Evolutionary conservation across 129 eudicot genomes (phyloP).

Genomic region (Centella asiatica): DNA sequence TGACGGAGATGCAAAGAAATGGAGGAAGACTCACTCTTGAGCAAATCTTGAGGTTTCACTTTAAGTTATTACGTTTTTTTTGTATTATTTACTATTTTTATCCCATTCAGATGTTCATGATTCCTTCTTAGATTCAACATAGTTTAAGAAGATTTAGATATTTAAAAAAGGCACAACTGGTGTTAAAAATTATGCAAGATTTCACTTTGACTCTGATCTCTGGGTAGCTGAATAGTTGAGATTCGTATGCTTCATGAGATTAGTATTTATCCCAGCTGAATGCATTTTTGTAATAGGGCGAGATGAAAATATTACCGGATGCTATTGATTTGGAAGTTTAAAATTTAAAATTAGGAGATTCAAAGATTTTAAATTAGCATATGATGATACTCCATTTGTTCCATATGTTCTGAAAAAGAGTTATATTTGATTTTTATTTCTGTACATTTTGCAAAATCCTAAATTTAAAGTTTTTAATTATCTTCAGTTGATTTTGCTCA

Average conservation of each 20-base stretch:
- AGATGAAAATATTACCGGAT: neutral
- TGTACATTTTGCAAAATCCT: no score
- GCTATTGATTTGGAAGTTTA: neutral
- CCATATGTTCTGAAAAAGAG: no score
- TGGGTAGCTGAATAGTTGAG: neutral
- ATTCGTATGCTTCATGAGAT: no score
- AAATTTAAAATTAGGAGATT: no score
- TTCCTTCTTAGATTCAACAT: neutral
- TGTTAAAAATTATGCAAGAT: neutral
- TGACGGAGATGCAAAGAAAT: slow-evolving; percentile 73
- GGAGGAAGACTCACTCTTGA: slow-evolving; percentile 96
- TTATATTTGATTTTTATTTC: no score
- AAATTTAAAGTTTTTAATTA: no score
- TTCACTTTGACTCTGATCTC: neutral
- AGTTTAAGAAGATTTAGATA: neutral
- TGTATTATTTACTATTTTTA: neutral
- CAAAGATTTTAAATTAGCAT: no score
- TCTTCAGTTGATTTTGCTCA: no score
- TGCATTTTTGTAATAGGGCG: no score
- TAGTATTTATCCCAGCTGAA: no score
- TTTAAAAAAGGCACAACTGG: neutral
- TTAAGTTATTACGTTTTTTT: neutral
- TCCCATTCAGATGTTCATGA: neutral
- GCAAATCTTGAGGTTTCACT: slow-evolving; percentile 73
- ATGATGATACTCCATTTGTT: no score